Percentiles rank a stretch among this genome's conserved stretches.
phyloP scores from a whole-genome alignment of 441 rosid genomes.

The Populus tomentosa region DNA sequence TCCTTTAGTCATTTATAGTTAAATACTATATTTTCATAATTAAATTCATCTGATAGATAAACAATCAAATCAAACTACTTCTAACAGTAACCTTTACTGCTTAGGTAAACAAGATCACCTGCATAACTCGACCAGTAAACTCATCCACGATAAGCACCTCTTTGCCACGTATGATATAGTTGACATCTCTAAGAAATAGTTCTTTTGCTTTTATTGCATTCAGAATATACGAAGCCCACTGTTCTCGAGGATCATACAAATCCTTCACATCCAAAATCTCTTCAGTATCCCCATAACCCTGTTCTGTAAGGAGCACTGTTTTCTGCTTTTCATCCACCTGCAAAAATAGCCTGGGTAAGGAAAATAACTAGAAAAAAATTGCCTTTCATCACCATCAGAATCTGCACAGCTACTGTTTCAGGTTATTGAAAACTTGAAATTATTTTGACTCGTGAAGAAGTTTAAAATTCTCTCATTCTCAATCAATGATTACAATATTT shows the following conservation, averaged over 20 bases:
- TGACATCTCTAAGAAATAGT: conserved; percentile 88
- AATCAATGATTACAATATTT: neutral
- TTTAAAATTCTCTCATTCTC: neutral
- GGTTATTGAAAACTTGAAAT: neutral
- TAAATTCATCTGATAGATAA: neutral
- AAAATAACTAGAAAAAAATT: neutral
- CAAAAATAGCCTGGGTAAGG: conserved; percentile 21
- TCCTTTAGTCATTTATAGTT: neutral
- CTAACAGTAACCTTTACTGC: conserved; percentile 3
- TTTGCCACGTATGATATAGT: conserved; percentile 87
- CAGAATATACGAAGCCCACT: conserved; percentile 86
- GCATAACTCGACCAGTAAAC: conserved; percentile 99
- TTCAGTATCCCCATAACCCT: conserved; percentile 95
- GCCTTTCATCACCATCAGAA: neutral
- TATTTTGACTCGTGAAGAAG: neutral
- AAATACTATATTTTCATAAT: neutral
- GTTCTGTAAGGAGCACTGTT: conserved; percentile 89
- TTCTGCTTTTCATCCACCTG: conserved; percentile 98
- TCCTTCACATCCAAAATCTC: conserved; percentile 88
- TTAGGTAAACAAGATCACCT: conserved; percentile 42
- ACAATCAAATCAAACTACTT: neutral
- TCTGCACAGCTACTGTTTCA: neutral
- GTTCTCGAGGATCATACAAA: conserved; percentile 96
- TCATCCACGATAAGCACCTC: conserved; percentile 98
- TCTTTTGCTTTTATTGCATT: conserved; percentile 97